Evolutionary conservation across 2,329 filamentous ascomycete species (phyloP).

Genomic region (Penicillium thymicola): DNA sequence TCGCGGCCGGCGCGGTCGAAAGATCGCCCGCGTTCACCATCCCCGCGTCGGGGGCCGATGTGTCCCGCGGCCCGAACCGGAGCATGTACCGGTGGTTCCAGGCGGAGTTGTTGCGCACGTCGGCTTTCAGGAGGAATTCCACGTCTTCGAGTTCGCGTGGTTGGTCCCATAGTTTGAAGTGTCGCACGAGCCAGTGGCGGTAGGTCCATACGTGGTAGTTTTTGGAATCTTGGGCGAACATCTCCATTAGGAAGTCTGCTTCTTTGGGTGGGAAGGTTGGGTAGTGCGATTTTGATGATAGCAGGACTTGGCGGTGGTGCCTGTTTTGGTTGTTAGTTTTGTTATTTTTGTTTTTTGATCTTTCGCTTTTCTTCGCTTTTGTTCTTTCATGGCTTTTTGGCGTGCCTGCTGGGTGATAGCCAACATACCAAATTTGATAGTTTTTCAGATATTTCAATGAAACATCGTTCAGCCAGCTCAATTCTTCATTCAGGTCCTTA

Average conservation of each 20-base stretch:
- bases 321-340: conserved; percentile 26
- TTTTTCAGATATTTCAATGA: conserved; percentile 88
- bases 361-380: background rate
- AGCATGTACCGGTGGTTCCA: conserved; percentile 97
- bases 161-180: conserved; percentile 58
- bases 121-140: conserved; percentile 68
- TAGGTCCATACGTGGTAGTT: conserved; percentile 99
- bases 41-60: conserved; percentile 40
- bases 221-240: conserved; percentile 84
- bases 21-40: conserved; percentile 29
- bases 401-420: background rate
- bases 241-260: conserved; percentile 69
- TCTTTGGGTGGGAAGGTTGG: conserved; percentile 63
- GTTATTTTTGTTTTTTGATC: background rate
- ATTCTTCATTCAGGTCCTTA: conserved; percentile 66
- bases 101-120: conserved; percentile 93
- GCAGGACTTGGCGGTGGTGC: conserved; percentile 59
- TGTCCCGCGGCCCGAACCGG: conserved; percentile 65
- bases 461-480: conserved; percentile 81
- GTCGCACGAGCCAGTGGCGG: conserved; percentile 71
- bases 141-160: conserved; percentile 64
- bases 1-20: conserved; percentile 18
- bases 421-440: conserved; percentile 83
- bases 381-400: background rate
- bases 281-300: conserved; percentile 48